These are phyloP conservation scores for Inga oerstediana DNA, from an alignment of 306 rosid genomes.

Conservation along the genomic window DNA sequence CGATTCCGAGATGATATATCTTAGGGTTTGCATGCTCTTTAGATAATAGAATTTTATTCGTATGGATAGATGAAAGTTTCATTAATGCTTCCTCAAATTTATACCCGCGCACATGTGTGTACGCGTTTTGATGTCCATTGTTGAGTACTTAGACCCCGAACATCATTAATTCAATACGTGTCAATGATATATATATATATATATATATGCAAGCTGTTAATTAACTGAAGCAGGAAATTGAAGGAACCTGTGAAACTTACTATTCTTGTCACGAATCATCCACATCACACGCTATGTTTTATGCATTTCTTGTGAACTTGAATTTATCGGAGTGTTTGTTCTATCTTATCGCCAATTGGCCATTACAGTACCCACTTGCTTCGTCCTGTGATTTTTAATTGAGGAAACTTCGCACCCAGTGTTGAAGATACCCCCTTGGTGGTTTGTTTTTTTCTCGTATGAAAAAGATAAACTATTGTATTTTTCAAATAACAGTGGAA, in stretches of 20 bases:
- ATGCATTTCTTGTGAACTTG: neutral
- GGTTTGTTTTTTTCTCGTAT: neutral
- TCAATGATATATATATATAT: neutral
- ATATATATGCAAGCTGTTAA: neutral
- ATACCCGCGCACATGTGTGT: neutral
- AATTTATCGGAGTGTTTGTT: neutral
- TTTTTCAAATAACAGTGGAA: neutral
- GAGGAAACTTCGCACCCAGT: neutral
- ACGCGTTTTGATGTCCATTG: neutral
- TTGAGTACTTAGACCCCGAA: neutral
- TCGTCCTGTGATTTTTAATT: neutral
- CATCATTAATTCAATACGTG: neutral
- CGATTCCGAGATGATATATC: no score
- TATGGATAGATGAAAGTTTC: neutral
- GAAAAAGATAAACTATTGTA: neutral
- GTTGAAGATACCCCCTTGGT: neutral
- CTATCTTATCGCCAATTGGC: neutral
- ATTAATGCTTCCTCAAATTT: neutral
- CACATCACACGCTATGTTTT: neutral
- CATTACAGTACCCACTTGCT: neutral
- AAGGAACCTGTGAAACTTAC: neutral
- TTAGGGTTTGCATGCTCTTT: neutral
- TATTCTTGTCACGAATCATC: neutral
- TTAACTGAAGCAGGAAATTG: neutral
- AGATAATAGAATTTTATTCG: no score